A percentile compares a stretch with the other conserved stretches of the same genome.
Evolutionary conservation across 306 rosid genomes (phyloP).

Genomic region (Canavalia gladiata): DNA sequence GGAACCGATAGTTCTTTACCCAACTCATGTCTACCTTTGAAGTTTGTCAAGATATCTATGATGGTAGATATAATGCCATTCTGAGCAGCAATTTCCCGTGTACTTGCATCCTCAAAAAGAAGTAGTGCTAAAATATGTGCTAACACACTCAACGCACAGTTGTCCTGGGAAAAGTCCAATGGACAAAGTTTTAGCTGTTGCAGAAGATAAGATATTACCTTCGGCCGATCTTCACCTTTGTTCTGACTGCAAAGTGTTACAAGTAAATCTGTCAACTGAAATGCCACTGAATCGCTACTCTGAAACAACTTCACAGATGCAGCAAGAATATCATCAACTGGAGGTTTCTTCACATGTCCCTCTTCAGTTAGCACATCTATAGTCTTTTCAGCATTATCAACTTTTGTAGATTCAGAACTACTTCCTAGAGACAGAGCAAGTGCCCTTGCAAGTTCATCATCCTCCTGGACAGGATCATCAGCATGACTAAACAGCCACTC

Average conservation of each 20-base stretch:
- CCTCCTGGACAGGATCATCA: constrained; percentile 99
- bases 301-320: constrained; percentile 83
- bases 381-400: constrained; percentile 79
- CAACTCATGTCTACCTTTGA: constrained; percentile 72
- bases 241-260: constrained; percentile 85
- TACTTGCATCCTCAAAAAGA: constrained; percentile 88
- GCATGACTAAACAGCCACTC: constrained; percentile 96
- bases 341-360: constrained; percentile 82
- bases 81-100: constrained; percentile 87
- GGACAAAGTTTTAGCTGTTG: constrained; percentile 95
- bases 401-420: constrained; percentile 88
- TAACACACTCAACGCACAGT: constrained; percentile 78
- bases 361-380: constrained; percentile 78
- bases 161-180: constrained; percentile 76
- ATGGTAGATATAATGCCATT: constrained; percentile 74
- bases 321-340: constrained; percentile 89
- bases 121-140: constrained; percentile 84
- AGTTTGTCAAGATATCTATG: constrained; percentile 75
- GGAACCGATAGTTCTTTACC: constrained; percentile 71
- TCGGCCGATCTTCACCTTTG: constrained; percentile 93
- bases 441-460: constrained; percentile 97
- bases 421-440: constrained; percentile 94
- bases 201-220: constrained; percentile 84
- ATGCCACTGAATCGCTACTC: constrained; percentile 88
- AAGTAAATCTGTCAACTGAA: constrained; percentile 92